Evolutionary conservation across 345 rosid genomes (phyloP), one percentile per base, ranked within the genome.

Genomic region (Aegle marmelos): DNA sequence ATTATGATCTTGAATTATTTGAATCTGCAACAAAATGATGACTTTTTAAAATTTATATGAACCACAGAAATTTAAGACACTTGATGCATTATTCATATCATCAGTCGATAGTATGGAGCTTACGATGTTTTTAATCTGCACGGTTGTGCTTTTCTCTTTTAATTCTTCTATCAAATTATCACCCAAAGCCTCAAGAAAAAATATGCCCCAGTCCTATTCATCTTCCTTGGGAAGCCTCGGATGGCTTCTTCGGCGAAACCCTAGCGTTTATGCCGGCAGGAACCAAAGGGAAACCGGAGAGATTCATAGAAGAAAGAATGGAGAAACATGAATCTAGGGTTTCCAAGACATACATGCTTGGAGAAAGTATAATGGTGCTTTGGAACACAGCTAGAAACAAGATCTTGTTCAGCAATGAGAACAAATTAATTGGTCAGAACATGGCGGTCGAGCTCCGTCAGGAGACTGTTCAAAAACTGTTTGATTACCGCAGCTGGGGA

Each of bases 161-260:
- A 11, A 21, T 25, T 69, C 36, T 65, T n/a, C 34, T 19, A 11
- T 65, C n/a, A 65, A 31, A 17, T 8, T 31, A 65, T 28, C 45
- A 65, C 24, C 34, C 2, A n/a, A 28, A 28, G 62, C 50, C 50
- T 41, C 50, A 41, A 11, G 50, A 14, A 41, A 41, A 41, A 41
- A 11, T 11, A 41, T 41, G 50, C 50, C 16, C 50, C 10, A 41
- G 50, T 41, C 50, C 50, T 39, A 10, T 39, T 45, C 30, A 31
- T 69, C 76, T 78, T 48, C 80, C 76, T 34, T 66, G 1, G 71
- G 76, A 25, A 78, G 81, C 28, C 71, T 78, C 21, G 71, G 72
- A 71, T 78, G 70, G 65, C 76, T 58, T 7, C 64, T 78, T 22
- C 19, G 76, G 50, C 5, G 68, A 77, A 36, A 45, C 70, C 21